Evolutionary conservation across 495 filamentous ascomycete species (phyloP).

Genomic region (Barbatosphaeria neglecta): DNA sequence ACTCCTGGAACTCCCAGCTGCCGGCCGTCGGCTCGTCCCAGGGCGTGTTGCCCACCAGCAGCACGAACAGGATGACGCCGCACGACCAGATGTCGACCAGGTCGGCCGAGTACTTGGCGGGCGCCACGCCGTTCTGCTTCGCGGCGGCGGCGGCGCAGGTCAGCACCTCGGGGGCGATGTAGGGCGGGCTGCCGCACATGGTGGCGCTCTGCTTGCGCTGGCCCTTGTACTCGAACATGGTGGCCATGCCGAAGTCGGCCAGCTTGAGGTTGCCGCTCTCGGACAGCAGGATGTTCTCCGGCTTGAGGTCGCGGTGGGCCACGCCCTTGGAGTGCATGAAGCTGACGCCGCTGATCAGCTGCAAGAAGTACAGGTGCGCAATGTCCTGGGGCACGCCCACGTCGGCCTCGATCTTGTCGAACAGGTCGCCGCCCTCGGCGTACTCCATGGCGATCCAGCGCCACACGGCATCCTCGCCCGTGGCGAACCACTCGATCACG

Average conservation of each 20-base stretch:
- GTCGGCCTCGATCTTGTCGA: conserved; percentile 98
- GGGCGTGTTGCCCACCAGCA: conserved; percentile 91
- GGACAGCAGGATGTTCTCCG: conserved; percentile 79
- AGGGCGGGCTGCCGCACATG: conserved; percentile 92
- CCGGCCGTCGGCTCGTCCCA: conserved; percentile 85
- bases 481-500: conserved; percentile 82
- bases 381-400: conserved; percentile 85
- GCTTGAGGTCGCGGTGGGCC: conserved; percentile 82
- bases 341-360: conserved; percentile 78
- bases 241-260: conserved; percentile 92
- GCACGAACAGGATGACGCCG: conserved; percentile 89
- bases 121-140: conserved; percentile 30
- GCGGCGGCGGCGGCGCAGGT: conserved; percentile 30
- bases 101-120: conserved; percentile 65
- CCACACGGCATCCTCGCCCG: conserved; percentile 82
- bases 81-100: conserved; percentile 94
- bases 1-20: conserved; percentile 78
- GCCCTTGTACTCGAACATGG: conserved; percentile 83
- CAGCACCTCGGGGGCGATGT: conserved; percentile 93
- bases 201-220: conserved; percentile 66
- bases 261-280: conserved; percentile 82
- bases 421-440: conserved; percentile 90
- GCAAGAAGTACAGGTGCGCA: conserved; percentile 90
- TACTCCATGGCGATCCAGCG: conserved; percentile 97
- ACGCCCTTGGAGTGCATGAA: conserved; percentile 93